phyloP scores from a whole-genome alignment of 352 stramenopile genomes.

The Globisporangium megalacanthum region DNA sequence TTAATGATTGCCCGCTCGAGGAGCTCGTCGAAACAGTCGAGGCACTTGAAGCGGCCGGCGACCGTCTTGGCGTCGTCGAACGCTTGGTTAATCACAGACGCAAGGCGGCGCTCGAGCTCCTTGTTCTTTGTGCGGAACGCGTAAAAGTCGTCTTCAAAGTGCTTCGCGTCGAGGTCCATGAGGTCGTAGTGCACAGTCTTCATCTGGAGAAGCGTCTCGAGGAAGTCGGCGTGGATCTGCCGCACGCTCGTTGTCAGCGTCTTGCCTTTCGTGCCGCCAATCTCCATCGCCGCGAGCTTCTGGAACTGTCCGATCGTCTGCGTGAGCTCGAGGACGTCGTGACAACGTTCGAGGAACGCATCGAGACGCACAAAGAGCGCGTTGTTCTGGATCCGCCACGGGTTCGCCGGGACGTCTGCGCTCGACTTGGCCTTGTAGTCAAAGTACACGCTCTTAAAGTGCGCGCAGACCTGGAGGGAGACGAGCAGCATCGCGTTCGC shows the following conservation, averaged over 20 bases:
- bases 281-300: conserved; percentile 85
- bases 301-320: conserved; percentile 89
- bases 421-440: conserved; percentile 88
- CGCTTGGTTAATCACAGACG: conserved; percentile 87
- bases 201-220: conserved; percentile 69
- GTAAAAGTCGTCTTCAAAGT: conserved; percentile 92
- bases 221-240: conserved; percentile 87
- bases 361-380: conserved; percentile 89
- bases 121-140: conserved; percentile 87
- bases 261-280: conserved; percentile 91
- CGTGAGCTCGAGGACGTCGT: conserved; percentile 88
- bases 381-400: conserved; percentile 91
- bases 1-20: conserved; percentile 81
- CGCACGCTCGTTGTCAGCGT: conserved; percentile 86
- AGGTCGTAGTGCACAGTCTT: conserved; percentile 85
- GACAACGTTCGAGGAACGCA: conserved; percentile 88
- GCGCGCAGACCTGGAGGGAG: conserved; percentile 76
- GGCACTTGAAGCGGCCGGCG: conserved; percentile 82
- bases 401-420: conserved; percentile 75
- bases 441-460: conserved; percentile 91
- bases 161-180: conserved; percentile 85
- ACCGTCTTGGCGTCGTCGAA: conserved; percentile 92
- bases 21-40: conserved; percentile 90
- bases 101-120: conserved; percentile 81
- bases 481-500: conserved; percentile 67